These are phyloP conservation scores for Tulasnella sp. DNA, from an alignment of 768 basidiomycete species.

Conservation along the genomic window DNA sequence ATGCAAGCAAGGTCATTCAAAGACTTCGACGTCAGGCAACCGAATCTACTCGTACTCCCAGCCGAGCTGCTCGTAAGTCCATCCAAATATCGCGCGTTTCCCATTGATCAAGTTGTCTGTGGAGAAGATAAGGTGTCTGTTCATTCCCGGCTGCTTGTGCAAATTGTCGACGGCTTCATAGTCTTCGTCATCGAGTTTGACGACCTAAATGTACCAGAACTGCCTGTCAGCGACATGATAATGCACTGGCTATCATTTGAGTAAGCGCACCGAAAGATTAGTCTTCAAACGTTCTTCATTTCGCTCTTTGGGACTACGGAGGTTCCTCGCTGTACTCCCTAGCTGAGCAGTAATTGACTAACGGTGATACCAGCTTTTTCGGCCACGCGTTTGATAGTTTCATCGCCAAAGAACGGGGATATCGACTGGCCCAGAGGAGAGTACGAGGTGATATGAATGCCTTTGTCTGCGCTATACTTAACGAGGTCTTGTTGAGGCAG, in stretches of 20 bases:
- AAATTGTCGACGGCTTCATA: background rate
- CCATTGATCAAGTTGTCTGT: background rate
- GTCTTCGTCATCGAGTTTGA: background rate
- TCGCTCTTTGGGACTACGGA: constrained; percentile 81
- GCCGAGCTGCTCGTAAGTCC: constrained; percentile 3
- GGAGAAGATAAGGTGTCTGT: background rate
- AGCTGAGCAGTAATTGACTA: constrained; percentile 75
- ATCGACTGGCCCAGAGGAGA: constrained; percentile 45
- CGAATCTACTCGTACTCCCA: background rate
- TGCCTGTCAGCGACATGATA: background rate
- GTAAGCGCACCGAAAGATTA: background rate
- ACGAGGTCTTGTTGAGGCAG: constrained; percentile 66
- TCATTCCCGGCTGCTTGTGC: constrained; percentile 8
- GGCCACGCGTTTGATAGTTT: constrained; percentile 48
- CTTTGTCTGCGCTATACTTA: constrained; percentile 53
- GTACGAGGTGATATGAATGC: constrained; percentile 60
- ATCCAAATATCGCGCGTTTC: background rate
- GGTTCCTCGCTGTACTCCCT: constrained; percentile 64
- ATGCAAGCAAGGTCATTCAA: no score
- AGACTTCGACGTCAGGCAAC: background rate
- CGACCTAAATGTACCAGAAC: background rate
- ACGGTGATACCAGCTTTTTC: constrained; percentile 43
- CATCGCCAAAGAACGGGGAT: constrained; percentile 24
- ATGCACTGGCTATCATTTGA: no score
- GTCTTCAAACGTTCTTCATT: constrained; percentile 29